Conservation (phyloP, 75 land plant species). For the Isoetes taiwanensis region DNA sequence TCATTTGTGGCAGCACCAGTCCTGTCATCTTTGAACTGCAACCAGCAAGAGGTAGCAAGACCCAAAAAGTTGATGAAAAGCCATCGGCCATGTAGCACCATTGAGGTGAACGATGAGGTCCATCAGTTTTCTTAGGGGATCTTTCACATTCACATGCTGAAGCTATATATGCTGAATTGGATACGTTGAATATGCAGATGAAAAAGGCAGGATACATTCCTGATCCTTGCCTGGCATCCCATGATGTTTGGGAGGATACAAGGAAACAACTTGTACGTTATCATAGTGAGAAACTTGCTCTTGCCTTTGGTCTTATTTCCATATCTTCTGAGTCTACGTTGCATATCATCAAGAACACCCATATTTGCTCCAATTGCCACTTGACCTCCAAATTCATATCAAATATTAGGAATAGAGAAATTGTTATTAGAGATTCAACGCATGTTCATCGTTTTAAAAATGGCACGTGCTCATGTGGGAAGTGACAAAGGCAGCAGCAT, state of each 20-base stretch:
- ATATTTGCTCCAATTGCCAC: constrained; percentile 8
- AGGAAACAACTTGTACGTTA: constrained; percentile 14
- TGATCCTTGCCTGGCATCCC: constrained; percentile 19
- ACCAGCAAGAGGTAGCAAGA: too few species aligned
- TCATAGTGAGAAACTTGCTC: constrained; percentile 9
- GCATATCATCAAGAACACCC: constrained; percentile 2
- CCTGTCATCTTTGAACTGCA: too few species aligned
- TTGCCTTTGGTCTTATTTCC: constrained; percentile 4
- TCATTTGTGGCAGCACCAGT: too few species aligned
- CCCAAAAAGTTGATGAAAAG: too few species aligned
- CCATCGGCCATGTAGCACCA: not conserved
- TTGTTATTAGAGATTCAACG: not conserved
- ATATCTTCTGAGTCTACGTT: not conserved
- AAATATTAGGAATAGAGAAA: not conserved
- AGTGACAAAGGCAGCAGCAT: too few species aligned
- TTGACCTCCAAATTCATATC: constrained; percentile 10
- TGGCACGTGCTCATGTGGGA: constrained; percentile 10
- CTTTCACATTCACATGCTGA: not conserved
- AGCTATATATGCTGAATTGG: constrained; percentile 5
- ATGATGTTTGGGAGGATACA: constrained; percentile 14
- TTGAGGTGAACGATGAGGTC: not conserved
- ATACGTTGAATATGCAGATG: not conserved
- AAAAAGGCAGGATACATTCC: constrained; percentile 30
- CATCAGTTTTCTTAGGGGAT: constrained; percentile 7
- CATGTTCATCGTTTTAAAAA: constrained; percentile 2